A percentile compares a stretch with the other conserved stretches of the same genome.
phyloP scores from a whole-genome alignment of 345 rosid genomes.

The Eucalyptus cloeziana region DNA sequence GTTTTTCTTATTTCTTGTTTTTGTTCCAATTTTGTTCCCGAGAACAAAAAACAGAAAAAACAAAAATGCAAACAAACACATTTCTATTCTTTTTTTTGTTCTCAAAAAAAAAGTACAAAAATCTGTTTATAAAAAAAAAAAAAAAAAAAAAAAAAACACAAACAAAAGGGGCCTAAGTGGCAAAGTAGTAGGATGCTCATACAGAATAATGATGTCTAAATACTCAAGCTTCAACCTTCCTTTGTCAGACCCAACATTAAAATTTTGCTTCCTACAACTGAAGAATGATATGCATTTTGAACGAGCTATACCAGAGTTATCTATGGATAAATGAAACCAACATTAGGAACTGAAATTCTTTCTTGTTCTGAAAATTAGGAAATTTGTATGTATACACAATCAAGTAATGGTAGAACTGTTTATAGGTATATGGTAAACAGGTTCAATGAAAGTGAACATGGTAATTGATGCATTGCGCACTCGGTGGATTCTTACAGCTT shows the following conservation, averaged over 20 bases:
- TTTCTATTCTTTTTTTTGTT: no score
- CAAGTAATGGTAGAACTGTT: background rate
- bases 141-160: no score
- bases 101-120: no score
- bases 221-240: background rate
- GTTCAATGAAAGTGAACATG: background rate
- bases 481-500: background rate
- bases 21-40: no score
- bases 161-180: no score
- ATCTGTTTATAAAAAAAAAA: no score
- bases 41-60: no score
- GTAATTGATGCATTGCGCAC: background rate
- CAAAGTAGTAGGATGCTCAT: background rate
- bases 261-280: background rate
- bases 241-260: background rate
- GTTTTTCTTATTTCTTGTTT: no score
- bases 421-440: background rate
- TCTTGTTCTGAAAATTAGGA: background rate
- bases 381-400: background rate
- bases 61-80: no score
- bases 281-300: background rate
- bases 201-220: background rate
- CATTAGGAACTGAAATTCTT: background rate
- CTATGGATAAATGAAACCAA: background rate
- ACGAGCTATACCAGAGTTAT: background rate